A percentile compares a stretch with the other conserved stretches of the same genome.
phyloP scores from a whole-genome alignment of 495 filamentous ascomycete species.

The Xylaria scruposa region DNA sequence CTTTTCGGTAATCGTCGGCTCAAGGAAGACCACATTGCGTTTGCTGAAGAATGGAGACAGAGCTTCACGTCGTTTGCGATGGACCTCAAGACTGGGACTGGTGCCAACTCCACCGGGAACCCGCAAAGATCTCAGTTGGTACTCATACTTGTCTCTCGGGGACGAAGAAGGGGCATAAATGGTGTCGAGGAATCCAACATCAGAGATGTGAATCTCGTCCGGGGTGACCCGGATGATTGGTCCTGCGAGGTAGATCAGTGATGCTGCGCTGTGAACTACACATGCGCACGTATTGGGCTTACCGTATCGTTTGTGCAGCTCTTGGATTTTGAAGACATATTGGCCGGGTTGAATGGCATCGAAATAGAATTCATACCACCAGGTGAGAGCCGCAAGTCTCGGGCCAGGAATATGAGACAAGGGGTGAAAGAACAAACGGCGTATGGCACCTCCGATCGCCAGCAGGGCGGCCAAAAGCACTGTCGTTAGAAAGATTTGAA shows the following conservation, averaged over 20 bases:
- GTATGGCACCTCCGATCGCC: slow-evolving; percentile 30
- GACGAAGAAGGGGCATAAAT: slow-evolving; percentile 40
- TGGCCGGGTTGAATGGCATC: slow-evolving; percentile 45
- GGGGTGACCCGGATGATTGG: slow-evolving; percentile 46
- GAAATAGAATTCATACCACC: slow-evolving; percentile 59
- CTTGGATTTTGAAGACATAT: slow-evolving; percentile 38
- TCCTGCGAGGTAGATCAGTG: slow-evolving; percentile 31
- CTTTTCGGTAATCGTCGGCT: slow-evolving; percentile 43
- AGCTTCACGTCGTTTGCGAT: slow-evolving; percentile 36
- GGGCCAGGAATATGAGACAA: slow-evolving; percentile 58
- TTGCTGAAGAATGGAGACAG: slow-evolving; percentile 42
- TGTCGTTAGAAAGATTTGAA: slow-evolving; percentile 34
- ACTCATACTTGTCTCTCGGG: slow-evolving; percentile 40
- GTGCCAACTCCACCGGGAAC: slow-evolving; percentile 40
- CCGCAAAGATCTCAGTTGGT: slow-evolving; percentile 40
- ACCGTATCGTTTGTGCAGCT: slow-evolving; percentile 38
- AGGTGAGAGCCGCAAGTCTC: slow-evolving; percentile 54
- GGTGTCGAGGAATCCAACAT: slow-evolving; percentile 39
- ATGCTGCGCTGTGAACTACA: slow-evolving; percentile 23
- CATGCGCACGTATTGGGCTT: slow-evolving; percentile 41
- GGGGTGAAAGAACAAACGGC: slow-evolving; percentile 53
- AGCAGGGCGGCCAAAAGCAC: slow-evolving; percentile 31
- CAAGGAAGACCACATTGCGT: slow-evolving; percentile 40
- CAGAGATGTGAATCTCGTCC: slow-evolving; percentile 42
- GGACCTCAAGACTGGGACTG: slow-evolving; percentile 38